Evolutionary conservation across 352 stramenopile species (phyloP), one percentile per base, ranked within the genome.

Genomic region (Plasmopara viticola): DNA sequence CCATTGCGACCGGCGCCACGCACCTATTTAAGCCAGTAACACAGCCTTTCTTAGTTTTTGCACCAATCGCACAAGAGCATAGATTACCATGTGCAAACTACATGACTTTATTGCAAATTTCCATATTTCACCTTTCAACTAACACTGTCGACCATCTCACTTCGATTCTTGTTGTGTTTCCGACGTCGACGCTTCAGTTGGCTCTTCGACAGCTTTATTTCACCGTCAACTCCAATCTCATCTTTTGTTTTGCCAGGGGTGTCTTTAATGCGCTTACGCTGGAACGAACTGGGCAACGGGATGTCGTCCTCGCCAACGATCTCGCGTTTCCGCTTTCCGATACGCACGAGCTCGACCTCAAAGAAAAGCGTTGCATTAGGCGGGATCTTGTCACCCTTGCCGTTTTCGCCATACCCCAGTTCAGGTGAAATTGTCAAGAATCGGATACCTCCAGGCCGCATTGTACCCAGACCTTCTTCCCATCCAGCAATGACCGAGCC

Each of bases 381-480:
- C 25, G 78, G 81, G 46, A 92, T 89, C 66, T 90, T 90, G 44
- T 76, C 70, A 29, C 74, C 75, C 46, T 89, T 88, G 61, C 72
- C 68, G 18, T 48, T 72, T 41, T 62, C 67, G 20, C 79, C 80
- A 58, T 89, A 92, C 17, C 65, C 82, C 30, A 92, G 55, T 40
- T 78, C 68, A 5, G 78, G 53, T 9, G 79, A 77, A 37, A 92
- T 87, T n/a, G 64, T 76, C 35, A 92, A 52, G 46, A 70, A 46
- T 14, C 80, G 71, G 13, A 84, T 58, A 10, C 75, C 80, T 18
- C 75, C 72, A 3, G 78, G 45, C 38, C 78, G 75, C 80, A 90
- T 90, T 44, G 80, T 89, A n/a, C 55, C 65, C 18, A 90, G 61
- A 31, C 75, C 78, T 74, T 90, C 80, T 62, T 90, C 78, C 80